Conservation (phyloP, 176 grass and related monocot species). For the Aegilops sharonensis region DNA sequence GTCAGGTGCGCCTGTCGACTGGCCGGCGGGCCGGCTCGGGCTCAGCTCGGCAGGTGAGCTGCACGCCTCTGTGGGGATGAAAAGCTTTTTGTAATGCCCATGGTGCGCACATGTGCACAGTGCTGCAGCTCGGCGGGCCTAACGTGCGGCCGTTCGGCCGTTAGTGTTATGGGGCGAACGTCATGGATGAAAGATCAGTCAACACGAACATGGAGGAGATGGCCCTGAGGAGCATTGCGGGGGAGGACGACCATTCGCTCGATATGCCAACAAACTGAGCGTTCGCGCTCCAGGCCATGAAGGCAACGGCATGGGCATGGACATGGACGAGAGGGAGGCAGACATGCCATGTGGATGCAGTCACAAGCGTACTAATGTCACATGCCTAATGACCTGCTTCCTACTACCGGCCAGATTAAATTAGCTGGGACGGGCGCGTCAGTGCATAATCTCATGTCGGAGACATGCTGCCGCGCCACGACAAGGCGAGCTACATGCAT, state of each 20-base stretch:
- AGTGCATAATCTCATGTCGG: neutral
- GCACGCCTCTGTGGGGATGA: neutral
- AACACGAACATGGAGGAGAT: too few relatives aligned
- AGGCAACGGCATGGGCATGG: neutral
- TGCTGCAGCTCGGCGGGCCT: fast-evolving
- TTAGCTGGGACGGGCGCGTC: neutral
- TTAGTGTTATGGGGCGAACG: neutral
- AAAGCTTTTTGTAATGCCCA: neutral
- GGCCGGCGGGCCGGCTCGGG: neutral
- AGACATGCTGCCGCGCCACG: neutral
- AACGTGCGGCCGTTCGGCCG: neutral
- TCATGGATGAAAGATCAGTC: too few relatives aligned
- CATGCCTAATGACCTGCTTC: too few relatives aligned
- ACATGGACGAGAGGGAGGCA: neutral
- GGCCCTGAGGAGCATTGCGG: too few relatives aligned
- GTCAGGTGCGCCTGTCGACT: slow-evolving; percentile 10
- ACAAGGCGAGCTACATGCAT: neutral
- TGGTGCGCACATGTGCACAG: neutral
- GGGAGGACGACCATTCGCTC: too few relatives aligned
- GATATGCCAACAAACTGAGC: too few relatives aligned
- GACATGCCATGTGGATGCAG: slow-evolving; percentile 1
- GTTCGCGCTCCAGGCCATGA: too few relatives aligned
- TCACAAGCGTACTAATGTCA: neutral
- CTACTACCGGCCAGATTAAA: too few relatives aligned
- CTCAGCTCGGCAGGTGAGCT: neutral